Percentiles rank a stretch among this genome's conserved stretches.
phyloP scores from a whole-genome alignment of 495 filamentous ascomycete genomes.

The Tuber aestivum region DNA sequence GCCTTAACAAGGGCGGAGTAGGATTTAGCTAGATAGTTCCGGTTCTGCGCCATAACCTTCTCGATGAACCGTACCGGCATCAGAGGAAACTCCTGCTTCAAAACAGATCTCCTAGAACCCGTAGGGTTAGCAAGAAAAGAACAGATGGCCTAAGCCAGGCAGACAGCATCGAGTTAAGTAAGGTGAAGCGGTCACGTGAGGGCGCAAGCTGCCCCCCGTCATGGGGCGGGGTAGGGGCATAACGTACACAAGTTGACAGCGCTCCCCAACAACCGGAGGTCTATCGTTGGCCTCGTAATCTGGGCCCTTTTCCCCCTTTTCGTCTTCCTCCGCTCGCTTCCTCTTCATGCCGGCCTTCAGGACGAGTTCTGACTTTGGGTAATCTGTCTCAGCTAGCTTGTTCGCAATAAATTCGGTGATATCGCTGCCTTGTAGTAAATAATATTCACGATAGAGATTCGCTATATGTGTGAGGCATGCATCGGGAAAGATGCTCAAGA shows the following conservation, averaged over 20 bases:
- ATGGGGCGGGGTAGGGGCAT: conserved; percentile 22
- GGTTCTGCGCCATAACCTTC: conserved; percentile 43
- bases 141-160: conserved; percentile 16
- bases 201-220: conserved; percentile 9
- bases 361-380: conserved; percentile 50
- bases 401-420: conserved; percentile 49
- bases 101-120: conserved; percentile 38
- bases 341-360: conserved; percentile 46
- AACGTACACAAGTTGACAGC: conserved; percentile 43
- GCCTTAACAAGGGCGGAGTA: conserved; percentile 48
- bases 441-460: conserved; percentile 43
- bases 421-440: conserved; percentile 30
- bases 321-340: conserved; percentile 43
- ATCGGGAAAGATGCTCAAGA: conserved; percentile 51
- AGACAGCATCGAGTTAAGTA: not conserved
- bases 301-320: conserved; percentile 44
- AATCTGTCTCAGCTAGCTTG: conserved; percentile 43
- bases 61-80: conserved; percentile 50
- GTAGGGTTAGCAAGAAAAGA: not conserved
- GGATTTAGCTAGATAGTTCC: conserved; percentile 46
- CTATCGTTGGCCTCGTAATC: conserved; percentile 37
- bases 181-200: conserved; percentile 17
- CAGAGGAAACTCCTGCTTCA: conserved; percentile 49
- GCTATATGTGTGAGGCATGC: conserved; percentile 48
- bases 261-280: conserved; percentile 28